Evolutionary conservation across 1,139 yeast genomes (phyloP).

Genomic region (Blastobotrys indianensis): DNA sequence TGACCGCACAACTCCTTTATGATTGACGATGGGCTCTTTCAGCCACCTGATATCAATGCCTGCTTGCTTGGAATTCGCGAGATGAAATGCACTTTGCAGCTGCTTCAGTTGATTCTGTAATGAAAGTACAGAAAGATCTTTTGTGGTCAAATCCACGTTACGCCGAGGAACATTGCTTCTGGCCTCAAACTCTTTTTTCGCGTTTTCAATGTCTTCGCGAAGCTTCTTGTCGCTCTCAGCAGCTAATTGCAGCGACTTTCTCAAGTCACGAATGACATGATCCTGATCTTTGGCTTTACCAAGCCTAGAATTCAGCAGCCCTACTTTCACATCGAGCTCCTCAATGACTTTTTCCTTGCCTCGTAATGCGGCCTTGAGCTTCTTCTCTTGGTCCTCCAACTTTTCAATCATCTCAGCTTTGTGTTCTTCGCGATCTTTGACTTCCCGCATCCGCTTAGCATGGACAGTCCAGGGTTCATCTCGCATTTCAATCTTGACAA

Average conservation of each 20-base stretch:
- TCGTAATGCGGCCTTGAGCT: conserved; percentile 23
- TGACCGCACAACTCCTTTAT: not conserved
- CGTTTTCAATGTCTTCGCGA: conserved; percentile 19
- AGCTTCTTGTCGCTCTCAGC: conserved; percentile 26
- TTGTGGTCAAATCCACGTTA: not conserved
- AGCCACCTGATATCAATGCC: conserved; percentile 4
- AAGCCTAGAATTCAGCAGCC: conserved; percentile 41
- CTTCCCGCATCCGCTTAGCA: conserved; percentile 16
- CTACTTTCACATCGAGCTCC: conserved; percentile 43
- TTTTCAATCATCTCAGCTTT: conserved; percentile 22
- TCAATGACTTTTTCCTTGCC: conserved; percentile 38
- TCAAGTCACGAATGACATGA: conserved; percentile 30
- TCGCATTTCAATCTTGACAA: not conserved
- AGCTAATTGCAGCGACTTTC: conserved; percentile 25
- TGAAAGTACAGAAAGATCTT: conserved; percentile 10
- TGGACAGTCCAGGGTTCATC: conserved; percentile 23
- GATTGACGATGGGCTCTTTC: not conserved
- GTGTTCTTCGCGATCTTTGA: conserved; percentile 17
- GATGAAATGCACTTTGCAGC: conserved; percentile 1
- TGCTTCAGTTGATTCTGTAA: conserved; percentile 18
- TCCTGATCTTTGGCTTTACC: conserved; percentile 35
- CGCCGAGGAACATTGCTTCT: conserved; percentile 9
- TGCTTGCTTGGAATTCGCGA: not conserved
- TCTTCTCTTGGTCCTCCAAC: conserved; percentile 23
- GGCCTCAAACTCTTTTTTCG: conserved; percentile 20